Evolutionary conservation across 2,329 filamentous ascomycete genomes (phyloP), one percentile per base, ranked within the genome.

Genomic region (Alternaria rosae): DNA sequence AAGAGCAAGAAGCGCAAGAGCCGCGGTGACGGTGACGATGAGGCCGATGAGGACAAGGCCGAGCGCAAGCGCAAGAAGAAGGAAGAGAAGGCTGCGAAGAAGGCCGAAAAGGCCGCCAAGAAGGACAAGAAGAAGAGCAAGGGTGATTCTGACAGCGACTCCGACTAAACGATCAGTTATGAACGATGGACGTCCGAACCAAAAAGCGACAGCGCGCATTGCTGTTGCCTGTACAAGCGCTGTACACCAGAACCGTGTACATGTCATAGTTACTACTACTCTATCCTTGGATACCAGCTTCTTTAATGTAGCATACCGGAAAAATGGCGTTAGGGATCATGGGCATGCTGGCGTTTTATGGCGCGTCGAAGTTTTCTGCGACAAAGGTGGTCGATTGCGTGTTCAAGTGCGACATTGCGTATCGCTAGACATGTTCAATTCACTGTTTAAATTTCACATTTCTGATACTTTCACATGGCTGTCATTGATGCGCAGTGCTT

Each of bases 31-130:
- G 82, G 79, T 60, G 82, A 83, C 15, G 81, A 79, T 50, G 81
- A 83, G 72, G 79, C 75, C 1, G 70, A 78, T 5, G 82, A 84
- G 61, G 82, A 83, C 69, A 80, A 81, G 73, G 82, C 81, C 6
- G 82, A 83, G 72, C 80, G 81, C 59, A 83, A 83, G 74, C 75
- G 89, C 81, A 89, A 90, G 83, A 93, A 93, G 86, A 95, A 92
- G 85, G 88, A 90, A 73, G 92, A 92, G 83, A 78, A 78, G 67
- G 73, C 69, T 15, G 66, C 69, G 26, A 77, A 78, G 67, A 77
- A 76, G 72, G 70, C 68, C 45, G 68, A 71, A 25, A 70, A 73
- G 50, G 45, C 51, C 6, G 65, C 67, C 15, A 76, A 74, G 70
- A 75, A 78, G 64, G 70, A 74, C 47, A 73, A 73, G 67, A 69